A percentile compares a stretch with the other conserved stretches of the same genome.
Evolutionary conservation across 768 basidiomycete species (phyloP).

Genomic region (Calvatia gigantea): DNA sequence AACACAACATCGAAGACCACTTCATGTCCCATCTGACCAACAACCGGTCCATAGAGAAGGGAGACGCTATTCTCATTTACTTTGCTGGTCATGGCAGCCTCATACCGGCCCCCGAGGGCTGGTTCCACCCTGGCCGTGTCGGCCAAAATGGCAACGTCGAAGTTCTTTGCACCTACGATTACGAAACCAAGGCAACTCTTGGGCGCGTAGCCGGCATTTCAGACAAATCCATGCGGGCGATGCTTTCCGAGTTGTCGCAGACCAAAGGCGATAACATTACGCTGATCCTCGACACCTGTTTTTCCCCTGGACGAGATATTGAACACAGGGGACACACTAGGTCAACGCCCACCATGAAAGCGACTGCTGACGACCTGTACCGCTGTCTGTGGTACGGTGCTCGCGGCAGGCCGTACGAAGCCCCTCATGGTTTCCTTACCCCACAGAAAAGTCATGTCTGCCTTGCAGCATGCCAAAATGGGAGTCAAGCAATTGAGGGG

Average conservation of each 20-base stretch:
- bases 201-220: constrained; percentile 61
- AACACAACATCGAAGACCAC: constrained; percentile 53
- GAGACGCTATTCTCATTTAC: constrained; percentile 65
- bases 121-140: constrained; percentile 45
- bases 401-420: constrained; percentile 30
- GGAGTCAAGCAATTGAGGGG: constrained; percentile 54
- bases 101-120: constrained; percentile 52
- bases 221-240: constrained; percentile 60
- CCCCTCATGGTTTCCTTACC: constrained; percentile 43
- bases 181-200: constrained; percentile 45
- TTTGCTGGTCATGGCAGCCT: constrained; percentile 74
- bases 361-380: constrained; percentile 51
- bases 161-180: constrained; percentile 65
- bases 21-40: constrained; percentile 63
- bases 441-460: constrained; percentile 44
- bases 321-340: constrained; percentile 48
- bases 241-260: constrained; percentile 52
- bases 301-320: constrained; percentile 41
- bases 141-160: constrained; percentile 34
- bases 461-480: constrained; percentile 54
- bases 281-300: constrained; percentile 63
- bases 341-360: constrained; percentile 59
- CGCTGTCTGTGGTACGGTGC: constrained; percentile 52
- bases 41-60: constrained; percentile 54
- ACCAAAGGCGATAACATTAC: constrained; percentile 70